phyloP scores from a whole-genome alignment of 1,139 yeast genomes.

The Yamadazyma aaseri region DNA sequence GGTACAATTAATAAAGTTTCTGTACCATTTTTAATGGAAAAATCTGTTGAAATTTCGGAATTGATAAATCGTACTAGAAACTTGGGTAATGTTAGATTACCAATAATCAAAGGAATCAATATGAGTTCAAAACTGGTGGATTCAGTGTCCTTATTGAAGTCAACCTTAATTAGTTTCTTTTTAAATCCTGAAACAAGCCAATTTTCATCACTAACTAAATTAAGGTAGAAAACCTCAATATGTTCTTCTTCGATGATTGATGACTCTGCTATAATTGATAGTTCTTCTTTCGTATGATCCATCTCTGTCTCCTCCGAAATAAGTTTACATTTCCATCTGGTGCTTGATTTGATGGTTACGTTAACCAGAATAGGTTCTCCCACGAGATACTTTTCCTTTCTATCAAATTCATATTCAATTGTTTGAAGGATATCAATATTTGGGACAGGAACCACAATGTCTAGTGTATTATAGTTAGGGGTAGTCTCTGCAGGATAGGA shows the following conservation, averaged over 20 bases:
- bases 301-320: constrained; percentile 2
- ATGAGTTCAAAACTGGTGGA: constrained; percentile 35
- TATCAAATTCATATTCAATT: constrained; percentile 43
- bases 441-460: constrained; percentile 55
- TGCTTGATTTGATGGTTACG: constrained; percentile 44
- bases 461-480: constrained; percentile 17
- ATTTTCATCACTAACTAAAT: constrained; percentile 39
- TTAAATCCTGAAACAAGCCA: constrained; percentile 75
- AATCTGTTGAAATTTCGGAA: constrained; percentile 45
- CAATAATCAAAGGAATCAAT: constrained; percentile 73
- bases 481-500: not conserved
- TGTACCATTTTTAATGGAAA: constrained; percentile 64
- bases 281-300: constrained; percentile 9
- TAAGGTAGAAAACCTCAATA: constrained; percentile 26
- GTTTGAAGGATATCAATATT: constrained; percentile 49
- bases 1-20: constrained; percentile 75
- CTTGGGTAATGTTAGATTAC: constrained; percentile 67
- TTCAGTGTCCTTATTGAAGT: constrained; percentile 16
- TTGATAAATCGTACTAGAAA: constrained; percentile 41
- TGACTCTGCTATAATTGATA: constrained; percentile 27
- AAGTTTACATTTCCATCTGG: constrained; percentile 39
- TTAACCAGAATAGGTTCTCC: constrained; percentile 59
- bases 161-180: constrained; percentile 44
- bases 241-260: constrained; percentile 20
- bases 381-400: constrained; percentile 46